Evolutionary conservation across 2,329 filamentous ascomycete species (phyloP).

Genomic region (Fusarium domesticum): DNA sequence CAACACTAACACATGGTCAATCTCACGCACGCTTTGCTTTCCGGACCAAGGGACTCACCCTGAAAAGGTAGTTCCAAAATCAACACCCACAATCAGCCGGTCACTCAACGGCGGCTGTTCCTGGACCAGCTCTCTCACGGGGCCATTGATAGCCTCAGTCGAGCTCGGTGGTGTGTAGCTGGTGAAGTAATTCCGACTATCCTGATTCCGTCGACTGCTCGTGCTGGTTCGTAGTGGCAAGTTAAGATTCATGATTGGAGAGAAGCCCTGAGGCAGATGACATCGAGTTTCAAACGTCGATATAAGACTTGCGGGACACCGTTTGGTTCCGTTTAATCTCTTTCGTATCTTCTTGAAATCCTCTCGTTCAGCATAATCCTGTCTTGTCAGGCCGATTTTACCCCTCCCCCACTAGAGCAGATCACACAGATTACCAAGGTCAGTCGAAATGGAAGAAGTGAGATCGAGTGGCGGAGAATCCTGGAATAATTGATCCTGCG

Average conservation of each 20-base stretch:
- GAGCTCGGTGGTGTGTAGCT: conserved; percentile 54
- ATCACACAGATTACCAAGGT: neutral
- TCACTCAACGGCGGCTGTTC: conserved; percentile 55
- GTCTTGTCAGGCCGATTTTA: conserved; percentile 15
- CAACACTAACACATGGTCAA: conserved; percentile 44
- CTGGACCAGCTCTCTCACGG: conserved; percentile 53
- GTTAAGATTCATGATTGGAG: conserved; percentile 47
- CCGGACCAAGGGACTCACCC: conserved; percentile 51
- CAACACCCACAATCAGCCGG: conserved; percentile 71
- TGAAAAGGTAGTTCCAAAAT: conserved; percentile 83
- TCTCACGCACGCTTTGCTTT: neutral
- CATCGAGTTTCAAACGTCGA: neutral
- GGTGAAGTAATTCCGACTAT: conserved; percentile 56
- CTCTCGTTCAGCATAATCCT: conserved; percentile 17
- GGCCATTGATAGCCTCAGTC: conserved; percentile 61
- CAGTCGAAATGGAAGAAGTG: neutral
- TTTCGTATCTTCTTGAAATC: conserved; percentile 8
- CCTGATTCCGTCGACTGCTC: conserved; percentile 51
- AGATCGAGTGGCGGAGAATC: neutral
- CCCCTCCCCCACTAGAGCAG: conserved; percentile 24
- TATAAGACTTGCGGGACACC: neutral
- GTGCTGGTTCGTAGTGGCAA: conserved; percentile 48
- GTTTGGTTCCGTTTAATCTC: conserved; percentile 3
- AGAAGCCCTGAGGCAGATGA: conserved; percentile 1
- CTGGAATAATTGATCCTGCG: neutral